A percentile compares a stretch with the other conserved stretches of the same genome.
Evolutionary conservation across 2,329 filamentous ascomycete genomes (phyloP).

Genomic region (Pseudogymnoascus sp.): DNA sequence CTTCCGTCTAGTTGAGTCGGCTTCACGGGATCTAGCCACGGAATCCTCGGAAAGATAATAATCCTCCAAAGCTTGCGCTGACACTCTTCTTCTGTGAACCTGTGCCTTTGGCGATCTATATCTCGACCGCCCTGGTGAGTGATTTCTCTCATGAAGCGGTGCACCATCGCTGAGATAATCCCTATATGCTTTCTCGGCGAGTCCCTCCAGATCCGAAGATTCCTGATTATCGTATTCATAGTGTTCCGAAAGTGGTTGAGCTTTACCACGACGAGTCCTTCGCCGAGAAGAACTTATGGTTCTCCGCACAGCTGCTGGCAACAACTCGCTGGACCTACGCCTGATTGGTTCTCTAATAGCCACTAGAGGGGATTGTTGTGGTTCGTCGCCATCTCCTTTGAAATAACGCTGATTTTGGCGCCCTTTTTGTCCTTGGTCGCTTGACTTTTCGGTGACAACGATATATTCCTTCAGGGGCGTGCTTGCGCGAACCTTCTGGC

Average conservation of each 20-base stretch:
- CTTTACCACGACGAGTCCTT: background rate
- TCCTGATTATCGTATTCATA: background rate
- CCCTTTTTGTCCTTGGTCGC: background rate
- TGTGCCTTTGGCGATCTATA: background rate
- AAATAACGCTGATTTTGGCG: background rate
- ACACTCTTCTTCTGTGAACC: background rate
- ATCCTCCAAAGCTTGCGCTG: background rate
- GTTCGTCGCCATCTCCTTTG: background rate
- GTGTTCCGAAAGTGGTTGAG: background rate
- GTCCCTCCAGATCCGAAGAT: background rate
- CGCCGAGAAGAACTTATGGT: background rate
- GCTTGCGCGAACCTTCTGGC: background rate
- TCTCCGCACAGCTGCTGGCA: background rate
- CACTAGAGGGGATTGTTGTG: background rate
- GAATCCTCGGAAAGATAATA: background rate
- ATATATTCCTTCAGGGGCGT: background rate
- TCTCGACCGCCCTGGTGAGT: background rate
- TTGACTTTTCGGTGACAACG: background rate
- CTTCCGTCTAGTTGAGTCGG: background rate
- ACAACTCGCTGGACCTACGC: background rate
- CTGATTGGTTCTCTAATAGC: background rate
- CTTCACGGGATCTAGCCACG: background rate
- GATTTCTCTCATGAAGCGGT: background rate
- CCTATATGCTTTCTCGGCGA: background rate
- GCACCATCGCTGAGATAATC: conserved; percentile 1